Evolutionary conservation across 352 stramenopile species (phyloP), one percentile per base, ranked within the genome.

Genomic region (Phytophthora meadii): DNA sequence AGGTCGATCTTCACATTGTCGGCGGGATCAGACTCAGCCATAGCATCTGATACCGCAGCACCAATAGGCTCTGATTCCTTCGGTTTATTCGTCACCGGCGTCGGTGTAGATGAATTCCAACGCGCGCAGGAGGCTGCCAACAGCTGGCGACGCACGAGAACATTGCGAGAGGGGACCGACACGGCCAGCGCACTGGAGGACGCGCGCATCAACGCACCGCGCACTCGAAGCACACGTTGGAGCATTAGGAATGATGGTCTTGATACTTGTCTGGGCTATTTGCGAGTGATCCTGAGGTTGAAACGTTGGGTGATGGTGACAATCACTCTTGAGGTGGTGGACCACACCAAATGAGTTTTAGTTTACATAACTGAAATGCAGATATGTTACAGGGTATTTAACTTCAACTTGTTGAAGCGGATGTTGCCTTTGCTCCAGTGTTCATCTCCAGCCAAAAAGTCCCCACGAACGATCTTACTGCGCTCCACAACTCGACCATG

Each of bases 361-460:
- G 19, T 19, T 19, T 30, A 54, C 19, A 11, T 24, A 54, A 28
- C n/a, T 22, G 11, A 14, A 36, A 36, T 36, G 8, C 7, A 2
- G 30, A 14, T 36, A 36, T 12, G 30, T 36, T 36, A 36, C 8
- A 4, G 2, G 9, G 27, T 53, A 53, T 53, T 56, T 56, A 32
- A 47, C 24, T 58, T 53, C 19, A 65, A 27, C n/a, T 76, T 61
- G 48, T 90, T 87, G 56, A 88, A 74, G 32, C 49, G 75, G 42
- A 86, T 68, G 14, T 50, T 61, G 4, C 70, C 75, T 30, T 70
- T 60, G 12, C 70, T 86, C 84, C 84, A 92, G 69, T 89, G 79
- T 37, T 82, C 80, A 60, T 87, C 86, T 8, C 84, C 84, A 3
- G 58, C 59, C 17, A 92, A 66, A 53, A 92, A 92, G 71, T 92